Evolutionary conservation across 2,329 filamentous ascomycete genomes (phyloP).

Genomic region (Pseudogymnoascus sp.): DNA sequence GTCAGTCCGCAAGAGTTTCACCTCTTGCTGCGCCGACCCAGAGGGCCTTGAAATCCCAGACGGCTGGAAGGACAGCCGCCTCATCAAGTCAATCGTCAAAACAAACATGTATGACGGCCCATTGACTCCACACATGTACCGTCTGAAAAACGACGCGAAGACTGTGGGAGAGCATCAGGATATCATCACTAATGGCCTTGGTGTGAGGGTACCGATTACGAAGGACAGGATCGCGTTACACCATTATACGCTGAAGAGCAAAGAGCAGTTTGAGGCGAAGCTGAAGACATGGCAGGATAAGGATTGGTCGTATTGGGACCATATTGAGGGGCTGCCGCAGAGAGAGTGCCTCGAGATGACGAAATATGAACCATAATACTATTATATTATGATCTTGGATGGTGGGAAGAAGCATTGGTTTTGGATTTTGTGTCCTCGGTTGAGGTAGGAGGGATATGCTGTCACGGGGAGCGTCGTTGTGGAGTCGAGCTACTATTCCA

Average conservation of each 20-base stretch:
- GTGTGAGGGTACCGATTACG: slow-evolving; percentile 24
- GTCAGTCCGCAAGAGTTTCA: slow-evolving; percentile 24
- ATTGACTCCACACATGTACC: slow-evolving; percentile 22
- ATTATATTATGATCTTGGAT: too few relatives aligned
- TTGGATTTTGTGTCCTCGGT: too few relatives aligned
- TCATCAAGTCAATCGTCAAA: slow-evolving; percentile 29
- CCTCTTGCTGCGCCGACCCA: slow-evolving; percentile 23
- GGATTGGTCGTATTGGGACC: slow-evolving; percentile 20
- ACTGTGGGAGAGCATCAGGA: slow-evolving; percentile 26
- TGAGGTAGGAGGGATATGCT: slow-evolving; percentile 9
- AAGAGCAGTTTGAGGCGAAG: slow-evolving; percentile 26
- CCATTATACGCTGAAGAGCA: slow-evolving; percentile 29
- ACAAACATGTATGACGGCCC: slow-evolving; percentile 18
- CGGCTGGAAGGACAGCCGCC: slow-evolving; percentile 21
- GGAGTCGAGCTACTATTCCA: too few relatives aligned
- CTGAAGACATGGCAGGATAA: slow-evolving; percentile 22
- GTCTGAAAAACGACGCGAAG: slow-evolving; percentile 13
- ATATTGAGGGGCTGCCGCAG: slow-evolving; percentile 21
- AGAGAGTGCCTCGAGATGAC: slow-evolving; percentile 22
- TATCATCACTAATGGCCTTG: slow-evolving; percentile 14
- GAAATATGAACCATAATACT: slow-evolving; percentile 16
- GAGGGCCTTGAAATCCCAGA: slow-evolving; percentile 13
- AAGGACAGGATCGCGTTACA: slow-evolving; percentile 26
- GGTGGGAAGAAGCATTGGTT: too few relatives aligned
- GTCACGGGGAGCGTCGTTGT: too few relatives aligned